Base-by-base conservation (phyloP, 345 rosid species). In the Rubroshorea leprosula region DNA sequence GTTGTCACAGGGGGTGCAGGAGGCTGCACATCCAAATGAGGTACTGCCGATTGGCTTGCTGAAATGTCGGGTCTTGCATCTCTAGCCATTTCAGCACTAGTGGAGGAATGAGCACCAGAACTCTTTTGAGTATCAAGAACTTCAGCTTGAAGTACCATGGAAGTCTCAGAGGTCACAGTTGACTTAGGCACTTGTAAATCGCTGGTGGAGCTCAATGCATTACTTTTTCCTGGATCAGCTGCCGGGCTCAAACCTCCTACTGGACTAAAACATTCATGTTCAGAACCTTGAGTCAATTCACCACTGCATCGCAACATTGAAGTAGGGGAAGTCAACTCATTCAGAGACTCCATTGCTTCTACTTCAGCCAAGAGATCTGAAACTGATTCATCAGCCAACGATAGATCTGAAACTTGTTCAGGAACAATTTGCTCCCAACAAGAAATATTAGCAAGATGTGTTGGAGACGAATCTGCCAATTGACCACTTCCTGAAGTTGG, bases 331-430 rank as follows among this genome's bases (percentile, higher is more conserved):
- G 88, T 78, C 61, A 89, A 74, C 47, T 86, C 83, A 67, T 75
- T 69, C 39, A 82, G 82, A 53, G 91, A 82, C 68, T 89, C 97
- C 97, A 89, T 89, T 12, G 99, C 99, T 80, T 93, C 99, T 61
- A 89, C 96, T 73, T 89, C 97, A n/a, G 99, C 99, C 78, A 93
- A 72, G 49, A 93, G 85, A 73, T 93, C 99, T 51, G 99, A 93
- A 74, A 93, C 97, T 16, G 99, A 93, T 68, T 93, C 99, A 73
- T 89, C 97, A 44, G 63, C 84, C 50, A 80, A 68, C 44, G 87
- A 49, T 55, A 64, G 60, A 58, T 74, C 85, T 45, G 85, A 97
- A 44, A 75, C 74, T 0, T 87, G 81, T 60, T 80, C 95, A 24
- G 90, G 61, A 54, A 80, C 75, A 24, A 83, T 77, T 57, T 86